Base-by-base conservation (phyloP, 2,329 filamentous ascomycete genomes). In the Neonectria sp. region DNA sequence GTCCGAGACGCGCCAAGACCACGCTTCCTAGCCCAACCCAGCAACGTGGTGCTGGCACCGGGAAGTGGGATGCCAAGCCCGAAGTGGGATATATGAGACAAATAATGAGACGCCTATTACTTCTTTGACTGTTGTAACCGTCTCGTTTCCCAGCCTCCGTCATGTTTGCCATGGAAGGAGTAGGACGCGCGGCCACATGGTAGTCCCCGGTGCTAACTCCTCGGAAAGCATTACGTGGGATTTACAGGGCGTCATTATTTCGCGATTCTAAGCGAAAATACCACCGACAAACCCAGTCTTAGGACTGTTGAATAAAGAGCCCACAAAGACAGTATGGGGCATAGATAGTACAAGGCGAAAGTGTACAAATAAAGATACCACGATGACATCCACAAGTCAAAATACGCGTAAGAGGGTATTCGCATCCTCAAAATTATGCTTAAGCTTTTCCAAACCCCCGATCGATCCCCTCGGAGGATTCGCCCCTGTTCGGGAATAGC, bases 41-140 rank as follows among this genome's bases (percentile, higher is more conserved):
- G 24, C 21, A 45, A 24, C 55, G 55, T 45, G 27, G 55, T 27
- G 37, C 21, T 55, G 55, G 29, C 55, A 9, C n/a, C 27, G 27
- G 13, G 43, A 45, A 48, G 43, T 31, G 45, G 55, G n/a, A 33
- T 48, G 55, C 55, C 55, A 58, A 58, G 55, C 55, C n/a, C 43
- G 43, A 29, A 25, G 21, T 29, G 12, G 21, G 51, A 17, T 7
- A 33, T 33, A 11, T 53, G 51, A 53, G 51, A 53, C 51, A 31
- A 15, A 4, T 24, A n/a, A 35, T 53, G 51, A 53, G 51, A 53
- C 49, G n/a, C 5, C 13, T 21, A 25, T 53, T 33, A 21, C 51
- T 35, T 53, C 31, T 35, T 35, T 53, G 51, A 2, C 31, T 53
- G n/a, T n/a, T 53, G 29, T 3, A 53, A 53, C n/a, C 29, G 51